Conservation (phyloP, 192 early-diverging fungal genomes). For the Geosiphon pyriformis region DNA sequence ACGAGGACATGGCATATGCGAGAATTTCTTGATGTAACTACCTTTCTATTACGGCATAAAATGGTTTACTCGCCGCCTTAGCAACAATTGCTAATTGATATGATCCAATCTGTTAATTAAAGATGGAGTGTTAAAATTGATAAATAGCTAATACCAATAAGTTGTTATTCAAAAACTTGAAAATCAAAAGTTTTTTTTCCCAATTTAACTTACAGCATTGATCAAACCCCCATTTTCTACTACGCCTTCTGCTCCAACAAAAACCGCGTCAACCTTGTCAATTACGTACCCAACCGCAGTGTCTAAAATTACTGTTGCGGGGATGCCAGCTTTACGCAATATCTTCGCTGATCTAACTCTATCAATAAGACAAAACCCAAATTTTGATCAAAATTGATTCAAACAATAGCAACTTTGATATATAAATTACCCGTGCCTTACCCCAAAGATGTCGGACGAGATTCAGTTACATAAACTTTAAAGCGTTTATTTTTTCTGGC, state of each 20-base stretch:
- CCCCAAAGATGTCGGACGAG: conserved; percentile 70
- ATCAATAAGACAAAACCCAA: background rate
- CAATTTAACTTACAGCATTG: conserved; percentile 59
- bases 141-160: no score
- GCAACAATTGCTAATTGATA: conserved; percentile 95
- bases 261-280: conserved; percentile 91
- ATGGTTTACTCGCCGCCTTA: conserved; percentile 88
- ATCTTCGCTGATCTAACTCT: conserved; percentile 61
- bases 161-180: conserved; percentile 20
- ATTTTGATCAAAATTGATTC: conserved; percentile 13
- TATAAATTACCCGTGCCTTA: conserved; percentile 26
- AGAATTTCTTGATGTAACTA: conserved; percentile 27
- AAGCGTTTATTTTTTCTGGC: conserved; percentile 74
- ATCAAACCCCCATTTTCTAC: conserved; percentile 96
- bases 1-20: background rate
- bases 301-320: conserved; percentile 82
- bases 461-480: conserved; percentile 91
- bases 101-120: conserved; percentile 68
- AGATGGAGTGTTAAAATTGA: background rate
- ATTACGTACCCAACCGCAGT: conserved; percentile 91
- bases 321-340: conserved; percentile 69
- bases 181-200: background rate
- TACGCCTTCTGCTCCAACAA: conserved; percentile 97
- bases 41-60: conserved; percentile 94
- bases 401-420: background rate